Evolutionary conservation across 306 rosid species (phyloP), one percentile per base, ranked within the genome.

Genomic region (Vicia faba): DNA sequence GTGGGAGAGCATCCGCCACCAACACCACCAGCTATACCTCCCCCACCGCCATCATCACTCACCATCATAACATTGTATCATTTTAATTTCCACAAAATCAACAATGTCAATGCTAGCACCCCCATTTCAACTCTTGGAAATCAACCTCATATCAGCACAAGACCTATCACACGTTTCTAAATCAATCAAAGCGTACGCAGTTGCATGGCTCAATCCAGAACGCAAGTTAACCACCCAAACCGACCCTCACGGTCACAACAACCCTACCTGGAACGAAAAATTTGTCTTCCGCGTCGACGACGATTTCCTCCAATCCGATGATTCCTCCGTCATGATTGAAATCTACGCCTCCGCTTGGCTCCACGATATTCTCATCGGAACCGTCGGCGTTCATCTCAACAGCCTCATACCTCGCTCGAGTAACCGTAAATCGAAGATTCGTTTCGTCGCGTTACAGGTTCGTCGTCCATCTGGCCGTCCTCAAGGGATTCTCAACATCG

Each of bases 211-310:
- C 0, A 18, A 85, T n/a, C 88, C 89, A 0, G 61, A 86, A 3
- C 82, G 86, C 11, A 91, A 86, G 56, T 31, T 91, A 10, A 64
- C 81, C 13, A 86, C 95, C 0, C 81, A 86, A 10, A 72, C 78
- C 1, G 95, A 86, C 49, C 77, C 76, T 4, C 61, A 61, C 4
- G 95, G 95, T 14, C 79, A 85, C 16, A 70, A 77, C 33, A 79
- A 72, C 61, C 96, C 97, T 0, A 77, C 81, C 0, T 91, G 96
- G 97, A 87, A 88, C 69, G 95, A 91, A 72, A 91, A 88, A 59
- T 85, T 91, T 31, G 87, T 89, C 2, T 91, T 91, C 76, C 86
- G 81, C 5, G 79, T 88, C 15, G 85, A 82, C 23, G 79, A 84
- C 0, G 75, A 80, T 4, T 83, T 85, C 59, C 83, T 88, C 66